phyloP scores from a whole-genome alignment of 1,139 yeast genomes.

The Blastobotrys persicus region DNA sequence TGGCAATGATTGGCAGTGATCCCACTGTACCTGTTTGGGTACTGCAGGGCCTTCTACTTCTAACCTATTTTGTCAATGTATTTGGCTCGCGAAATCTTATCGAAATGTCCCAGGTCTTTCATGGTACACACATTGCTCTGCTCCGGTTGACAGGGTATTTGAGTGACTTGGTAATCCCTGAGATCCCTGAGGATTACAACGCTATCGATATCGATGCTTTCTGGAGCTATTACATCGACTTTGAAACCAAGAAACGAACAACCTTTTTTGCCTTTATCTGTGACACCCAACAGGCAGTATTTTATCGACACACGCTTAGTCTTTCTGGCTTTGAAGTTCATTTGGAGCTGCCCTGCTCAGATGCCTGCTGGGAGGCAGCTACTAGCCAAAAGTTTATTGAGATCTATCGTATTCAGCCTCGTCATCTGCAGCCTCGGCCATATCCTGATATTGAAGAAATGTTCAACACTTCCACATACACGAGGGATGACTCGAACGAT shows the following conservation, averaged over 20 bases:
- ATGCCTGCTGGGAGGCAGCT: slow-evolving; percentile 43
- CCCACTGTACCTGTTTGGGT: slow-evolving; percentile 33
- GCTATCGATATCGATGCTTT: slow-evolving; percentile 23
- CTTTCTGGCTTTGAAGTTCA: slow-evolving; percentile 41
- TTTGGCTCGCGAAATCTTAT: slow-evolving; percentile 33
- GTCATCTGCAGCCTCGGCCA: slow-evolving; percentile 29
- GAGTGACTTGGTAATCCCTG: slow-evolving; percentile 27
- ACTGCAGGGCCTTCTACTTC: slow-evolving; percentile 30
- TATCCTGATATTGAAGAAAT: slow-evolving; percentile 20
- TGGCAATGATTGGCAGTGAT: slow-evolving; percentile 29
- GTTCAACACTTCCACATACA: slow-evolving; percentile 7
- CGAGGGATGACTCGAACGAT: slow-evolving; percentile 2
- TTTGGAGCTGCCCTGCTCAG: slow-evolving; percentile 45
- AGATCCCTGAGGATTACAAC: slow-evolving; percentile 17
- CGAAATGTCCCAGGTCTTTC: slow-evolving; percentile 36
- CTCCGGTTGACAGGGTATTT: slow-evolving; percentile 35
- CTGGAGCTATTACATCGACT: slow-evolving; percentile 37
- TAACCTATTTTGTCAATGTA: slow-evolving; percentile 31
- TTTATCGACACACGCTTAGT: slow-evolving; percentile 31
- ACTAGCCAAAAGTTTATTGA: slow-evolving; percentile 31
- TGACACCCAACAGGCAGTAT: slow-evolving; percentile 37
- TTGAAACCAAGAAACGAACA: slow-evolving; percentile 37
- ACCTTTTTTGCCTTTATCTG: slow-evolving; percentile 38
- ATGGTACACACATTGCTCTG: slow-evolving; percentile 36
- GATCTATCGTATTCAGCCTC: slow-evolving; percentile 39